phyloP scores from a whole-genome alignment of 2,329 filamentous ascomycete species.

The Sordariomycetes sp. region DNA sequence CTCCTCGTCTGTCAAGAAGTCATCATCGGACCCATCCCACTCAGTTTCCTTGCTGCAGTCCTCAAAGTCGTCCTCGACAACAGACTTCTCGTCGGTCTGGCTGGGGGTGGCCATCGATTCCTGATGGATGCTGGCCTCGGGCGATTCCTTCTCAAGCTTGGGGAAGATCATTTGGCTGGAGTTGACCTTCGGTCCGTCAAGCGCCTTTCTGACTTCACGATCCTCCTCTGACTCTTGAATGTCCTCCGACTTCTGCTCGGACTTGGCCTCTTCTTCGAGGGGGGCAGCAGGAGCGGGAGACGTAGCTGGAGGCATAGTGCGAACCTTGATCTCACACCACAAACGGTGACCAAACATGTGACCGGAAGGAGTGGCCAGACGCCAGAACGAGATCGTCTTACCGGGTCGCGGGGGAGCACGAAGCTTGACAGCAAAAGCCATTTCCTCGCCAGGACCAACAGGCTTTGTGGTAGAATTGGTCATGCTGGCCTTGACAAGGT shows the following conservation, averaged over 20 bases:
- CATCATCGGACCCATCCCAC: constrained; percentile 58
- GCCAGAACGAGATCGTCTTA: constrained; percentile 91
- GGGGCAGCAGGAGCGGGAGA: constrained; percentile 22
- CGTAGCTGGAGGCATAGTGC: constrained; percentile 10
- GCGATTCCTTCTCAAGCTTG: constrained; percentile 89
- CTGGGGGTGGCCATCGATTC: constrained; percentile 21
- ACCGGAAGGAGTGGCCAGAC: constrained; percentile 73
- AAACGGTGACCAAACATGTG: constrained; percentile 83
- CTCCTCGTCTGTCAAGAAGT: constrained; percentile 93
- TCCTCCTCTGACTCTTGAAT: constrained; percentile 18
- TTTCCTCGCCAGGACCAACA: constrained; percentile 65
- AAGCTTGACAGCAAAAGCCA: constrained; percentile 75
- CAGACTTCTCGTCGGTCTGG: constrained; percentile 48
- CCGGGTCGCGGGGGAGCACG: constrained; percentile 66
- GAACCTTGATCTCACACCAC: constrained; percentile 85
- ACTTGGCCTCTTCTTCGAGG: constrained; percentile 12
- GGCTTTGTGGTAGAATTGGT: constrained; percentile 66
- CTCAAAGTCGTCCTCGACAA: constrained; percentile 35
- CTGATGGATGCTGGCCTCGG: constrained; percentile 69
- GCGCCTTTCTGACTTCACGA: constrained; percentile 6
- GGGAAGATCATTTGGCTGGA: constrained; percentile 88
- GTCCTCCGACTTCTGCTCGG: constrained; percentile 11
- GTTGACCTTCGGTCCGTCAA: constrained; percentile 1
- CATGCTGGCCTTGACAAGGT: constrained; percentile 71
- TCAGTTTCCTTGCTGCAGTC: constrained; percentile 45